Evolutionary conservation across 2,329 filamentous ascomycete genomes (phyloP).

Genomic region (Phaeosphaeriaceae sp.): DNA sequence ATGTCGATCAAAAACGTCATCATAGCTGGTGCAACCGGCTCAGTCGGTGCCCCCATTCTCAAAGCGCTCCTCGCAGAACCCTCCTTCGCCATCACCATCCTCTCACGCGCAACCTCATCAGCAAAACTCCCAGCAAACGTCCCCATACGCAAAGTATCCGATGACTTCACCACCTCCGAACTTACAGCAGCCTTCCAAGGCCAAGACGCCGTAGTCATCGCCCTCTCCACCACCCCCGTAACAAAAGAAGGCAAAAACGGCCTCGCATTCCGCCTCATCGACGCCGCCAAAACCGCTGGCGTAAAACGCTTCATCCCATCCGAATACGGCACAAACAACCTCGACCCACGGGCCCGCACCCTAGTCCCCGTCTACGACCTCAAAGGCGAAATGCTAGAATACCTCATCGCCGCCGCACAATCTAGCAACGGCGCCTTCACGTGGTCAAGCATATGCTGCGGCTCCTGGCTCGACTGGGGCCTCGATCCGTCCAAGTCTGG

Average conservation of each 20-base stretch:
- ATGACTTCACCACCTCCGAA: conserved; percentile 26
- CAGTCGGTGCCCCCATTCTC: conserved; percentile 32
- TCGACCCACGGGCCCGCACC: conserved; percentile 32
- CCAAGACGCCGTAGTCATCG: conserved; percentile 48
- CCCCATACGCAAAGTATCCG: conserved; percentile 36
- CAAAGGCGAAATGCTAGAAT: conserved; percentile 46
- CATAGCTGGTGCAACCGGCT: conserved; percentile 37
- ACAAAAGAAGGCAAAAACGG: conserved; percentile 22
- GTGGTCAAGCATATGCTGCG: conserved; percentile 29
- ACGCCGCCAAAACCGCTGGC: conserved; percentile 49
- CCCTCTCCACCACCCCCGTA: conserved; percentile 33
- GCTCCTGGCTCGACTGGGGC: conserved; percentile 33
- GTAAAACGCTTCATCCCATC: conserved; percentile 50
- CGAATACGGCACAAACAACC: conserved; percentile 50
- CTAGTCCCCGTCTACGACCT: conserved; percentile 46
- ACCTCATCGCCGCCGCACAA: conserved; percentile 36
- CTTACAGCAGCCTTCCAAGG: conserved; percentile 43
- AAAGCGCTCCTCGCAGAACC: conserved; percentile 43
- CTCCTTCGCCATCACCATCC: conserved; percentile 42
- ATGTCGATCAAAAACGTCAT: conserved; percentile 26
- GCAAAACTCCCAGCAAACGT: conserved; percentile 30
- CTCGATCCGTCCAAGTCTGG: conserved; percentile 23
- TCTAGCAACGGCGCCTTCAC: conserved; percentile 20
- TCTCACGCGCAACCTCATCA: conserved; percentile 36
- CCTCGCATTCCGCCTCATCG: conserved; percentile 41